A percentile compares a stretch with the other conserved stretches of the same genome.
Conservation (phyloP, 352 stramenopile species). For the Phytophthora melonis region DNA sequence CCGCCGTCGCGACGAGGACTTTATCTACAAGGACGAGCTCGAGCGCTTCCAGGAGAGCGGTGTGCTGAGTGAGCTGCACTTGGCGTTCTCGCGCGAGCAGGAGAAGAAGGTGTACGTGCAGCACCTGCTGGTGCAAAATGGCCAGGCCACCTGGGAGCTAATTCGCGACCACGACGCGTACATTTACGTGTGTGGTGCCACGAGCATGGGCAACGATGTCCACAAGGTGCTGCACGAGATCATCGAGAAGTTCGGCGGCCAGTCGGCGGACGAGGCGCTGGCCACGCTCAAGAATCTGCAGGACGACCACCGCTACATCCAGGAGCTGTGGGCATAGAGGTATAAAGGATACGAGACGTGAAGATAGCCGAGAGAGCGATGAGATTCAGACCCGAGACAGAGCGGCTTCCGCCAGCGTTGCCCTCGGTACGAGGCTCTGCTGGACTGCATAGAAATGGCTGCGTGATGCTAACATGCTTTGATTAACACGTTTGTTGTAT, state of each 20-base stretch:
- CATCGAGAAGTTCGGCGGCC: slow-evolving; percentile 70
- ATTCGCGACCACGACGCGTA: slow-evolving; percentile 75
- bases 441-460: slow-evolving; percentile 35
- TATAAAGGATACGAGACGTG: slow-evolving; percentile 9
- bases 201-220: slow-evolving; percentile 97
- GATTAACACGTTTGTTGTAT: slow-evolving; percentile 23
- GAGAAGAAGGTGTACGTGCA: slow-evolving; percentile 98
- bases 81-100: slow-evolving; percentile 96
- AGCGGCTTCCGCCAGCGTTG: slow-evolving; percentile 6
- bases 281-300: slow-evolving; percentile 92
- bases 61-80: slow-evolving; percentile 91
- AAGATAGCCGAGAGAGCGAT: background rate
- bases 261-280: slow-evolving; percentile 67
- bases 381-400: slow-evolving; percentile 6
- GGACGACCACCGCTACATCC: slow-evolving; percentile 92
- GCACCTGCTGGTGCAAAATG: slow-evolving; percentile 91
- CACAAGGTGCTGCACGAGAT: slow-evolving; percentile 92
- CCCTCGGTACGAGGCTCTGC: slow-evolving; percentile 5
- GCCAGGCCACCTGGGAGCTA: slow-evolving; percentile 67
- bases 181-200: slow-evolving; percentile 98
- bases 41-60: slow-evolving; percentile 83
- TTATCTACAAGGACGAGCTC: slow-evolving; percentile 94
- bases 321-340: slow-evolving; percentile 95
- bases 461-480: slow-evolving; percentile 34
- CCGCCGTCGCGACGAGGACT: slow-evolving; percentile 86